phyloP scores from a whole-genome alignment of 108 stramenopile genomes.

The Pseudonitzschia delicatissima region DNA sequence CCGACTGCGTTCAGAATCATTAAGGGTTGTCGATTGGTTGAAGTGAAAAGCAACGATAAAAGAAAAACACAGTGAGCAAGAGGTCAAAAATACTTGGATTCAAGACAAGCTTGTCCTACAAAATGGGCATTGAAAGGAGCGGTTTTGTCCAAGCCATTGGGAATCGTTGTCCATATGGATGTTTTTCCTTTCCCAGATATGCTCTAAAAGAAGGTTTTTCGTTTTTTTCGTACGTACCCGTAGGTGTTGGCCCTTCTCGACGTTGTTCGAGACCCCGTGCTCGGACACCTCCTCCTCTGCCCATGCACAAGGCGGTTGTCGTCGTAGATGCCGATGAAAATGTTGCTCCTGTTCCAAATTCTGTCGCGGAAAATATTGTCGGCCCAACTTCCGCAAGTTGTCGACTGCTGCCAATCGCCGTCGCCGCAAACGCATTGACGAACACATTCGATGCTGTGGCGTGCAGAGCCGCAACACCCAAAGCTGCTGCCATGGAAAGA shows the following conservation, averaged over 20 bases:
- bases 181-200: too few relatives aligned
- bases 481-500: too few relatives aligned
- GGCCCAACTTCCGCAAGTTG: too few relatives aligned
- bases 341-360: not conserved
- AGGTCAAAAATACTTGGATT: not conserved
- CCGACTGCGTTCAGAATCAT: slow-evolving; percentile 43
- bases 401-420: too few relatives aligned
- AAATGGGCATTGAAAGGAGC: not conserved
- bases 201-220: too few relatives aligned
- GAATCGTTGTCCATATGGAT: too few relatives aligned
- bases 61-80: slow-evolving; percentile 14
- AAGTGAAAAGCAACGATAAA: not conserved
- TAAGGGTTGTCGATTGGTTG: not conserved
- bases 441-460: too few relatives aligned
- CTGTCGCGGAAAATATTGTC: not conserved
- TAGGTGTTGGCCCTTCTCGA: slow-evolving; percentile 66
- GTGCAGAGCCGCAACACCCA: too few relatives aligned
- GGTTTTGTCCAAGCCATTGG: not conserved
- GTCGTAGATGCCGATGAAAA: not conserved
- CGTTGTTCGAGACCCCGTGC: slow-evolving; percentile 57
- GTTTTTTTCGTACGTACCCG: slow-evolving; percentile 48
- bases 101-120: not conserved
- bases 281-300: slow-evolving; percentile 28
- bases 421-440: too few relatives aligned
- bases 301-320: slow-evolving; percentile 30